Evolutionary conservation across 495 filamentous ascomycete genomes (phyloP), one percentile per base, ranked within the genome.

Genomic region (Tuber borchii): DNA sequence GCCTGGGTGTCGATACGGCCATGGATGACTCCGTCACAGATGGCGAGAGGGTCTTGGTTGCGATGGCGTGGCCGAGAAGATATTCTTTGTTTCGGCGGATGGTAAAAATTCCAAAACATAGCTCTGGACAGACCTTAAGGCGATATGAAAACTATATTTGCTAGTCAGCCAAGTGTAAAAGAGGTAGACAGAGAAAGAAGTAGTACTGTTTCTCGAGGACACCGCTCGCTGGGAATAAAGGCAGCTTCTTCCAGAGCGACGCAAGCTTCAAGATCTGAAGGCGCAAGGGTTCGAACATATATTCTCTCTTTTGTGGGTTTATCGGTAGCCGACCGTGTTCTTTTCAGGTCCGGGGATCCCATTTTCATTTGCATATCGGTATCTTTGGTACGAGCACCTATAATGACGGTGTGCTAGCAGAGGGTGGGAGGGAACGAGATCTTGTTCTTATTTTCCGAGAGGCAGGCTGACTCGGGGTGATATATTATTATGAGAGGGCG

Each of bases 21-120:
- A 97, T 97, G 74, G 91, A 89, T 1, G 84, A 86, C 81, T 97
- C 95, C 10, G 90, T 93, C 75, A 97, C 90, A 34, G 87, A 79
- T 2, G 84, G 82, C 72, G 86, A 85, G 69, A 85, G 84, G 19
- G 89, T 90, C 77, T 90, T 90, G 31, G 93, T 94, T 26, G 92
- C 88, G 74, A 97, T 87, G 79, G 95, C 87, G 84, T 97, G 93
- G 72, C 89, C 95, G 44, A 97, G 86, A n/a, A 98, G 87, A 37
- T 92, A 86, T 73, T 86, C 86, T 73, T 88, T 87, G 56, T 86
- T 84, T 46, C 83, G 85, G 43, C 89, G 86, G 68, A 86, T 91
- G 76, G 88, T 91, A 84, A 91, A 97, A 75, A 98, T 85, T 44
- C 95, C 95, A 61, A 95, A 84, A 81, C 88, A 90, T 56, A 97